Evolutionary conservation across 805 yeast genomes (phyloP).

Genomic region (Lipomyces lipofer): DNA sequence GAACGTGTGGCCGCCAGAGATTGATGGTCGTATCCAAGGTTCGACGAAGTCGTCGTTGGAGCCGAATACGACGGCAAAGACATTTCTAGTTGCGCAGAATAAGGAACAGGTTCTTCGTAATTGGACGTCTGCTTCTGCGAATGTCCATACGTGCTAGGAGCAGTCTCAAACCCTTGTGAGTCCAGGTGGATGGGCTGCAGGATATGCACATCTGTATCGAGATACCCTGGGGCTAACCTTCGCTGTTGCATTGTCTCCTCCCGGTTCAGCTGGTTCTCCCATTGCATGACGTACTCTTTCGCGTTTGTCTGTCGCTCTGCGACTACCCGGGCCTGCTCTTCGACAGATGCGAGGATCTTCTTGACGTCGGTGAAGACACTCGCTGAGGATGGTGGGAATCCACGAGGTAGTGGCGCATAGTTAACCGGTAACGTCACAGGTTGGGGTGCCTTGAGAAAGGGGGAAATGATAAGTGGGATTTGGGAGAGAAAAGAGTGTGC

Average conservation of each 20-base stretch:
- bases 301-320: slow-evolving; percentile 36
- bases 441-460: slow-evolving; percentile 54
- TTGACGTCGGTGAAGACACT: slow-evolving; percentile 38
- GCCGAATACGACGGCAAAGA: neutral
- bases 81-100: too few species aligned
- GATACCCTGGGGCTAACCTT: slow-evolving; percentile 48
- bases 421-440: slow-evolving; percentile 55
- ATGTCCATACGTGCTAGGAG: neutral
- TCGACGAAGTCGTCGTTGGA: neutral
- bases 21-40: neutral
- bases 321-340: slow-evolving; percentile 36
- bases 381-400: slow-evolving; percentile 40
- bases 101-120: neutral
- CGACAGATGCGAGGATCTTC: slow-evolving; percentile 41
- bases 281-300: slow-evolving; percentile 35
- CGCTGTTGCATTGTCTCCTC: slow-evolving; percentile 35
- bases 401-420: slow-evolving; percentile 45
- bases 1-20: neutral
- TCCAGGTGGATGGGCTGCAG: slow-evolving; percentile 33
- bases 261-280: slow-evolving; percentile 38
- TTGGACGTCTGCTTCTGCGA: neutral
- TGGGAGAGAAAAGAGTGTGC: slow-evolving; percentile 54
- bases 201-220: slow-evolving; percentile 37
- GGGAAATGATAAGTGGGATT: slow-evolving; percentile 58
- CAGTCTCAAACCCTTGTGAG: neutral